Evolutionary conservation across 768 basidiomycete genomes (phyloP).

Genomic region (Trametes gibbosa): DNA sequence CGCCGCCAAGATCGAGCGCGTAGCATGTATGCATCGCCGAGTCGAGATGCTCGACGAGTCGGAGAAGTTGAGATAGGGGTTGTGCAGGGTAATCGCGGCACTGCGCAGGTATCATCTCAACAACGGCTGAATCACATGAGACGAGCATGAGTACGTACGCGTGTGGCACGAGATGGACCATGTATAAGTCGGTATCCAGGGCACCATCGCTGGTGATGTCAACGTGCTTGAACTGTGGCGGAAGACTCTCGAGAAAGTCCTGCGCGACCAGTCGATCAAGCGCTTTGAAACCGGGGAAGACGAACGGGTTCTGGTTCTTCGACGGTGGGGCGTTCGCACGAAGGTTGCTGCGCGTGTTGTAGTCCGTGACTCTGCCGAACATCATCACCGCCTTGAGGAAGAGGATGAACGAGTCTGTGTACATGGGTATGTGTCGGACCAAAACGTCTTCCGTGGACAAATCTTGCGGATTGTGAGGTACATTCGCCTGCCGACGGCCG

Average conservation of each 20-base stretch:
- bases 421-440: slow-evolving; percentile 66
- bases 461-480: slow-evolving; percentile 73
- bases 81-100: slow-evolving; percentile 86
- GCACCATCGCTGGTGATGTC: slow-evolving; percentile 54
- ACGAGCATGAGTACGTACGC: slow-evolving; percentile 53
- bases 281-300: slow-evolving; percentile 60
- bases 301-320: slow-evolving; percentile 73
- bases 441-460: slow-evolving; percentile 63
- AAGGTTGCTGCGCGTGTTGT: slow-evolving; percentile 72
- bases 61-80: slow-evolving; percentile 75
- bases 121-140: slow-evolving; percentile 1
- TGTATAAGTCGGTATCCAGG: slow-evolving; percentile 80
- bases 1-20: slow-evolving; percentile 68
- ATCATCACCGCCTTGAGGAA: slow-evolving; percentile 83
- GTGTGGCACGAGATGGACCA: slow-evolving; percentile 84
- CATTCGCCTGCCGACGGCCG: neutral
- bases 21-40: slow-evolving; percentile 69
- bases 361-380: slow-evolving; percentile 83
- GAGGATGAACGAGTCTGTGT: slow-evolving; percentile 79
- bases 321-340: slow-evolving; percentile 63
- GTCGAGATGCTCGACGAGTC: slow-evolving; percentile 66
- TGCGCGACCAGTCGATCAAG: slow-evolving; percentile 66
- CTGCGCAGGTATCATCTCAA: slow-evolving; percentile 36
- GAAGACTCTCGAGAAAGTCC: slow-evolving; percentile 70
- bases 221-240: slow-evolving; percentile 61